phyloP scores from a whole-genome alignment of 2,329 filamentous ascomycete species.

The Diaporthe velutina region DNA sequence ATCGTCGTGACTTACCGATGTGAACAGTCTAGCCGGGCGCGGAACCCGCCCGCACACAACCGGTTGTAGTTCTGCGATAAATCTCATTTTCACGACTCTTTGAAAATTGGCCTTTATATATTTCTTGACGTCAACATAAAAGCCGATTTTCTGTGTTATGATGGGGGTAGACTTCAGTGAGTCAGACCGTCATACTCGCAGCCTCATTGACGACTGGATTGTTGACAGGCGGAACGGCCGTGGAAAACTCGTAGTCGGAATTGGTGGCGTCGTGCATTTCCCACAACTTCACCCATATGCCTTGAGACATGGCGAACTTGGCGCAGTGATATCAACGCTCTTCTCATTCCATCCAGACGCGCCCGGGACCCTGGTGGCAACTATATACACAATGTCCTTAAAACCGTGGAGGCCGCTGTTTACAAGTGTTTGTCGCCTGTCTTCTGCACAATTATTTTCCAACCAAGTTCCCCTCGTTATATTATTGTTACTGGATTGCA shows the following conservation, averaged over 20 bases:
- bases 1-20: no score
- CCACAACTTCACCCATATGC: background rate
- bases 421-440: background rate
- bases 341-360: conserved; percentile 2
- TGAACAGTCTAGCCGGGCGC: no score
- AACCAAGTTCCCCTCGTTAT: background rate
- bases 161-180: background rate
- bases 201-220: background rate
- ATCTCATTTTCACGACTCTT: background rate
- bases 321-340: background rate
- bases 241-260: background rate
- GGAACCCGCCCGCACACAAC: background rate
- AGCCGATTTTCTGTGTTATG: no score
- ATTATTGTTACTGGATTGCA: background rate
- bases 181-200: background rate
- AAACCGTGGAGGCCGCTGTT: background rate
- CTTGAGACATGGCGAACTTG: background rate
- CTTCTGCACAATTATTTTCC: background rate
- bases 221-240: background rate
- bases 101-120: no score
- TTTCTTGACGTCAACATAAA: no score
- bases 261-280: conserved; percentile 1
- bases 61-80: background rate
- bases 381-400: background rate
- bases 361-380: background rate